phyloP scores from a whole-genome alignment of 768 basidiomycete genomes.

The Kwoniella dejecticola region DNA sequence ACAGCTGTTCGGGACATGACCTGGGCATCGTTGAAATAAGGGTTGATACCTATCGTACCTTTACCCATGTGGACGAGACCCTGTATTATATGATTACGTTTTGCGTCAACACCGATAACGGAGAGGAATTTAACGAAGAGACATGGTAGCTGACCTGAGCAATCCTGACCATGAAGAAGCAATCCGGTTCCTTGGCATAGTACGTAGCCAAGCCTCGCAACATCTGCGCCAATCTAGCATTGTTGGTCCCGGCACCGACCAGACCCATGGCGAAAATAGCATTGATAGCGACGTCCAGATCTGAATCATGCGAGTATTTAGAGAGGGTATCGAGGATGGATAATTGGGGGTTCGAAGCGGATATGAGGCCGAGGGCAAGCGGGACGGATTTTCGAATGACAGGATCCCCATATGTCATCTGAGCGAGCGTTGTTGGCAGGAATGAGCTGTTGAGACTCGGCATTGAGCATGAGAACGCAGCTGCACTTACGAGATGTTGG shows the following conservation, averaged over 20 bases:
- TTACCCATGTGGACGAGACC: slow-evolving; percentile 99
- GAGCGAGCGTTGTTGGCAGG: neutral
- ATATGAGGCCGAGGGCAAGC: slow-evolving; percentile 90
- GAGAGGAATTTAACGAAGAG: too few species aligned
- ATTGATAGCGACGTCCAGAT: slow-evolving; percentile 92
- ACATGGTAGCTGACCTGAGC: slow-evolving; percentile 59
- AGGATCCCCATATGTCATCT: slow-evolving; percentile 99
- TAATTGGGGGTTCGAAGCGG: slow-evolving; percentile 92
- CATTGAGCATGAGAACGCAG: neutral
- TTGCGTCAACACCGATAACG: too few species aligned
- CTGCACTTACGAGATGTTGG: slow-evolving; percentile 79
- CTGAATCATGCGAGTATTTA: slow-evolving; percentile 98
- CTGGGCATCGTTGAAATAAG: slow-evolving; percentile 89
- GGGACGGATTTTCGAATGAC: slow-evolving; percentile 88
- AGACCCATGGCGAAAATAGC: slow-evolving; percentile 99
- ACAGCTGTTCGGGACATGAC: slow-evolving; percentile 87
- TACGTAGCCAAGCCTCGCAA: slow-evolving; percentile 94
- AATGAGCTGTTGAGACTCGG: too few species aligned
- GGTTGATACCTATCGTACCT: slow-evolving; percentile 93
- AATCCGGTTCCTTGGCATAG: slow-evolving; percentile 96
- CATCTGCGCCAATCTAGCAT: slow-evolving; percentile 96
- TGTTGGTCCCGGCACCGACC: slow-evolving; percentile 97
- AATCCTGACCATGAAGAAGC: slow-evolving; percentile 91
- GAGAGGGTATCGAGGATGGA: slow-evolving; percentile 94
- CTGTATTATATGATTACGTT: too few species aligned